Base-by-base conservation (phyloP, 805 yeast species). In the Starmerella geochares region DNA sequence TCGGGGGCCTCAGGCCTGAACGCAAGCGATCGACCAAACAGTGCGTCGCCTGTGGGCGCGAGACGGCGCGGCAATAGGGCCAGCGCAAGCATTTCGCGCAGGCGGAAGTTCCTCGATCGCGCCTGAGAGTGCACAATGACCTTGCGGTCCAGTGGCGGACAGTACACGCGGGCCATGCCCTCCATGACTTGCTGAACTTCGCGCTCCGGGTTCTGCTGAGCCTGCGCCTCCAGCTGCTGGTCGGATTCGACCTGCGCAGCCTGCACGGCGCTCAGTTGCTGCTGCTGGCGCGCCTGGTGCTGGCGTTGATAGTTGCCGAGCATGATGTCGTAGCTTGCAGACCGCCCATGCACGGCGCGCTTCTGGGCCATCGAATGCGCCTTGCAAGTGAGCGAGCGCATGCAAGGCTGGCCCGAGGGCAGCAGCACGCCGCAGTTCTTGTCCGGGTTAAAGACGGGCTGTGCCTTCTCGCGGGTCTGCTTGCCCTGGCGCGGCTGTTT, bases 351-450 rank as follows among this genome's bases (percentile, higher is more conserved):
- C 19, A 92, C 98, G 0, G 95, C 88, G 59, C 98, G 77, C 61
- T 92, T 92, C 24, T 96, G 95, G 29, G 96, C 96, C 96, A 92
- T 88, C 1, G 97, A 86, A 67, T 92, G 98, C 0, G 96, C 87
- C 64, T 92, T 92, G 73, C 98, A 92, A 0, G 98, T 92, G 53
- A 92, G 71, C 0, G 96, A 87, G 46, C 98, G 75, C 4, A 96
- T 96, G 72, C 98, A 92, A 58, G 80, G 82, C 0, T 94, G 95
- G n/a, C 96, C 97, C 56, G 82, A 83, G 0, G 95, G 87, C 53
- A 92, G 69, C 6, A 86, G 83, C 11, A 92, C 97, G 65, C 98
- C 98, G 72, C 98, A 92, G 67, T 92, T 97, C 57, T 78, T 56
- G 55, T 60, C 63, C 24, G 61, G 54, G 40, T 54, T 51, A 47